phyloP scores from a whole-genome alignment of 163 green algal genomes.

The Scenedesmus sp. region DNA sequence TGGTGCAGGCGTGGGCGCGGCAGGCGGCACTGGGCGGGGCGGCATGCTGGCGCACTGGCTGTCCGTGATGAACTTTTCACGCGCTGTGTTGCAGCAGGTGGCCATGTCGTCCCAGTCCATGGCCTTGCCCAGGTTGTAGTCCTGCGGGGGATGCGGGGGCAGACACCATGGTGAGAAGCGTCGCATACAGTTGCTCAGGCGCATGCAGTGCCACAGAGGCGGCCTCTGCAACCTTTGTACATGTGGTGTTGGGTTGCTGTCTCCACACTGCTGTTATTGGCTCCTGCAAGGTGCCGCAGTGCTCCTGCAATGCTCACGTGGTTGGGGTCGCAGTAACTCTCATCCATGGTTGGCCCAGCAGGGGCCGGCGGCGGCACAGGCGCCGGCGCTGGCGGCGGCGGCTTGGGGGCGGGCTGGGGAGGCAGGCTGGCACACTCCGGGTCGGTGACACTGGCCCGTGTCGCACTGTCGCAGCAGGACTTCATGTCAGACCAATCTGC shows the following conservation, averaged over 20 bases:
- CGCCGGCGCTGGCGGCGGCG: neutral
- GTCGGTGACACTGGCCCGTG: neutral
- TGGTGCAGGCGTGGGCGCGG: neutral
- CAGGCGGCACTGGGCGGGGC: neutral
- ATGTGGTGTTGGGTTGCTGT: too few relatives aligned
- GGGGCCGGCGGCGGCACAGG: neutral
- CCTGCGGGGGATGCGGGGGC: neutral
- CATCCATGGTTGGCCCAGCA: neutral
- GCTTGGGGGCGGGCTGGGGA: neutral
- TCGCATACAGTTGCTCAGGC: neutral
- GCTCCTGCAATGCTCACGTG: neutral
- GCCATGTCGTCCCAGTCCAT: constrained; percentile 28
- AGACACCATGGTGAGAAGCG: neutral
- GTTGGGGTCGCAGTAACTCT: constrained; percentile 23
- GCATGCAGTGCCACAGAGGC: neutral
- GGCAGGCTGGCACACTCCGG: constrained; percentile 33
- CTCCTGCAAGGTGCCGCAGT: neutral
- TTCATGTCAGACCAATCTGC: neutral
- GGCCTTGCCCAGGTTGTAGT: constrained; percentile 26
- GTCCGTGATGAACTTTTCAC: neutral
- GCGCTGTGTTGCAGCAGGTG: neutral
- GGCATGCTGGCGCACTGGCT: constrained; percentile 26
- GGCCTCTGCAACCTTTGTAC: too few relatives aligned
- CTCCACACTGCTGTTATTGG: neutral
- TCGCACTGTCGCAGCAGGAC: neutral